Conservation (phyloP, 768 basidiomycete genomes). For the Collybia sp. region DNA sequence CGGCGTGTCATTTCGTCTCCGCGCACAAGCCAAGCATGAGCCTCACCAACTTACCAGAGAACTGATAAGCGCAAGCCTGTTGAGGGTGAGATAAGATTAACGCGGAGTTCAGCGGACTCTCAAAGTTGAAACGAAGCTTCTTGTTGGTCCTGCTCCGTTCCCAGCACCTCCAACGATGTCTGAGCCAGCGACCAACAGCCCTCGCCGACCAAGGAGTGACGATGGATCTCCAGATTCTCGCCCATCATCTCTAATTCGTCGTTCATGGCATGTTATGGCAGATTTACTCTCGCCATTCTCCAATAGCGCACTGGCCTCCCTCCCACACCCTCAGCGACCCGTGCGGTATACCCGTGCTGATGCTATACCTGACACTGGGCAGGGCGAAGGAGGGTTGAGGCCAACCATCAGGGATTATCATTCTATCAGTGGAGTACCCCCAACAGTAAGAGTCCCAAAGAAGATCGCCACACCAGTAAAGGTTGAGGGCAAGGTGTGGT, state of each 20-base stretch:
- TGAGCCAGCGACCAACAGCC: neutral
- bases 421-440: conserved; percentile 61
- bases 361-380: conserved; percentile 59
- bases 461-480: conserved; percentile 79
- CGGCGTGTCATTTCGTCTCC: no score
- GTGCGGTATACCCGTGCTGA: conserved; percentile 64
- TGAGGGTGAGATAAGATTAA: no score
- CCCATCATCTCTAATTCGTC: conserved; percentile 37
- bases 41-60: no score
- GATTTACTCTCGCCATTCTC: conserved; percentile 68
- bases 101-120: no score
- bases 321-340: conserved; percentile 40
- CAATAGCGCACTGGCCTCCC: conserved; percentile 47
- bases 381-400: conserved; percentile 44
- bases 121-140: no score
- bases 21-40: no score
- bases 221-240: neutral
- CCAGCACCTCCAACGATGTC: no score
- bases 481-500: conserved; percentile 96
- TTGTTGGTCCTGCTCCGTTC: no score
- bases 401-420: conserved; percentile 72
- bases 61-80: no score
- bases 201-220: neutral
- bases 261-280: conserved; percentile 60
- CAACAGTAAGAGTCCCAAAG: conserved; percentile 71